A percentile compares a stretch with the other conserved stretches of the same genome.
phyloP scores from a whole-genome alignment of 2,329 filamentous ascomycete genomes.

The Dryadomyces sulphureus region DNA sequence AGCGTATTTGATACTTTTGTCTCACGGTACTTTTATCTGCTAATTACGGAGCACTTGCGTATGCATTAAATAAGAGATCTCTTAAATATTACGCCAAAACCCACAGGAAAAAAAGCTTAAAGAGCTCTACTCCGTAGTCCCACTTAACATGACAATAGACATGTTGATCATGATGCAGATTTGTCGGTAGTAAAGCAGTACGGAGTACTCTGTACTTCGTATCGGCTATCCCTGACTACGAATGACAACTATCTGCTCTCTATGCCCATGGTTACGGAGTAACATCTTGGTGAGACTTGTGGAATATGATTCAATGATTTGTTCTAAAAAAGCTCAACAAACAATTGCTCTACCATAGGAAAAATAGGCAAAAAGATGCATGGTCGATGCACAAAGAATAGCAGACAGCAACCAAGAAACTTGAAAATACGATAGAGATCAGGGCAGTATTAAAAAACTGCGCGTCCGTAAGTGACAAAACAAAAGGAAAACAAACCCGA shows the following conservation, averaged over 20 bases:
- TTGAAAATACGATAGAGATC: background rate
- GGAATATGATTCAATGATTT: too few relatives aligned
- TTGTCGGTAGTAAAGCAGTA: background rate
- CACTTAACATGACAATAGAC: background rate
- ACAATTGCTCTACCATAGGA: background rate
- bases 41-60: too few relatives aligned
- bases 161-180: background rate
- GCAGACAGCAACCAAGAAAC: too few relatives aligned
- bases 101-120: background rate
- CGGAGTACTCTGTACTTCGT: too few relatives aligned
- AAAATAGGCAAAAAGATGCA: background rate
- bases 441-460: background rate
- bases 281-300: too few relatives aligned
- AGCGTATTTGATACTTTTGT: too few relatives aligned
- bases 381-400: background rate
- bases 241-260: too few relatives aligned
- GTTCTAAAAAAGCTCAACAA: background rate
- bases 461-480: background rate
- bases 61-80: too few relatives aligned
- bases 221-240: too few relatives aligned
- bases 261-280: too few relatives aligned
- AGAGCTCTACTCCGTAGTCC: background rate
- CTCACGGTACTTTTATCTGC: too few relatives aligned
- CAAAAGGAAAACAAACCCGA: background rate
- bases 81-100: too few relatives aligned